Base-by-base conservation (phyloP, 83 land plant genomes). In the Picea abies region DNA sequence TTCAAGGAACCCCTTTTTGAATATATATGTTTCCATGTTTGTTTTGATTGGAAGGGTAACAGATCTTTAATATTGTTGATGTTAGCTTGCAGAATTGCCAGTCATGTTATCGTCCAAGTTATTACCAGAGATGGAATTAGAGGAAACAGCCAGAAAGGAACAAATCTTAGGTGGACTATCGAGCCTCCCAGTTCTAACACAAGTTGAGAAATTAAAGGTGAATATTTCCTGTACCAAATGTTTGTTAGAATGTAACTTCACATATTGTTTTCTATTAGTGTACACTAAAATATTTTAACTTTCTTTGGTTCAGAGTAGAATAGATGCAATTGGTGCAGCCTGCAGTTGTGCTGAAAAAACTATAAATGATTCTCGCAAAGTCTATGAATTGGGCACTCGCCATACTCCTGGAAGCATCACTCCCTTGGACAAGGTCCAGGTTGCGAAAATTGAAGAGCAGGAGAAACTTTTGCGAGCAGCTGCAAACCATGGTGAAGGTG, bases 81-180 rank as follows among this genome's bases (percentile, higher is more conserved):
- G 14, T 23, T 44, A 47, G 44, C 22, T 20, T 85, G 78, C 94
- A 97, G 99, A 96, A 67, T 79, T 97, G 63, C 99, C 99, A 5
- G 96, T 97, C 9, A 97, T 97, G 99, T 80, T 97, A 81, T 97
- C 99, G 60, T 90, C 99, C 66, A 97, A 97, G 87, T 92, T 97
- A 10, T 83, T 97, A 71, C 98, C 98, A 7, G 97, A 97, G 88
- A 94, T 97, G 93, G 99, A 97, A 87, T 81, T 82, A 20, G 98
- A 94, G 60, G 98, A 97, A 60, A 90, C 90, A 66, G 32, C 86
- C 22, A 89, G 88, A 82, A 91, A 88, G 83, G 98, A 97, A 64
- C 94, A 91, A 80, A 81, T 97, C 78, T 82, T 96, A 83, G 84
- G 84, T 77, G 95, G 95, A 60, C 82, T 97, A 80, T 90, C 94